Evolutionary conservation across 306 rosid genomes (phyloP).

Genomic region (Quercus berberidifolia): DNA sequence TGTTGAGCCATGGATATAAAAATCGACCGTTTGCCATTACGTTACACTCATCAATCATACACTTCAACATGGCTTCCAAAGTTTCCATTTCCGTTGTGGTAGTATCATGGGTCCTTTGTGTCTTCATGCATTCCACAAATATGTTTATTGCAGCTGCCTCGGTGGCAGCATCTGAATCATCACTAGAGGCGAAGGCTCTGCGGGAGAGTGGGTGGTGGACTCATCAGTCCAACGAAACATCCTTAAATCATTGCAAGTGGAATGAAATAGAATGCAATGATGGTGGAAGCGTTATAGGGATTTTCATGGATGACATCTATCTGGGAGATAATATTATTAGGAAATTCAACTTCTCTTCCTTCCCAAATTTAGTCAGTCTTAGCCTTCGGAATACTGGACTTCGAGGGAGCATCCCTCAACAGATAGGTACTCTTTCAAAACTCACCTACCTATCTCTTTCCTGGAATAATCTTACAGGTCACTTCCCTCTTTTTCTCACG

Average conservation of each 20-base stretch:
- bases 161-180: background rate
- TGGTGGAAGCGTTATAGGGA: background rate
- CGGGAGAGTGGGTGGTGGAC: background rate
- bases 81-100: background rate
- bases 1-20: no score
- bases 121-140: background rate
- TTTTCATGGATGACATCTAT: rapidly evolving
- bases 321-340: background rate
- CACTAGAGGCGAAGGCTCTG: background rate
- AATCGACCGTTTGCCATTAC: background rate
- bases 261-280: background rate
- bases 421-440: background rate
- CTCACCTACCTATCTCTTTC: background rate
- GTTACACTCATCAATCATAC: background rate
- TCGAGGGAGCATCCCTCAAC: background rate
- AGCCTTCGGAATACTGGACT: background rate
- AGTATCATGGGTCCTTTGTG: background rate
- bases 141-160: background rate
- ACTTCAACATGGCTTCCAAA: background rate
- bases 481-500: background rate
- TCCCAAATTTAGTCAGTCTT: background rate
- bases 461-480: background rate
- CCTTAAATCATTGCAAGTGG: background rate
- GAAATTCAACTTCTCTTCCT: background rate
- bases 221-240: background rate